phyloP scores from a whole-genome alignment of 108 stramenopile genomes.

The Bacterosira constricta region DNA sequence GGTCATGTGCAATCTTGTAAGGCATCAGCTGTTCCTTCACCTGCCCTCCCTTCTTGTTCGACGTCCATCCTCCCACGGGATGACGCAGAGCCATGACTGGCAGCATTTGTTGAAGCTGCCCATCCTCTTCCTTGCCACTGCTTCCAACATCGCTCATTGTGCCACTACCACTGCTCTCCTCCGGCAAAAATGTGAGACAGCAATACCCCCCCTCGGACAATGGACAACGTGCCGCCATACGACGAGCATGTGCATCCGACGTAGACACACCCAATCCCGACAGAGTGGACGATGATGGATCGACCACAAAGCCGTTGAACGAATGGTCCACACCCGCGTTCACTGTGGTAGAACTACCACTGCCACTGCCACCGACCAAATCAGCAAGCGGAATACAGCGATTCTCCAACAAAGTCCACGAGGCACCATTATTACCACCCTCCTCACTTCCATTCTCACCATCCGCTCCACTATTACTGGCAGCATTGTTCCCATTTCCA shows the following conservation, averaged over 20 bases:
- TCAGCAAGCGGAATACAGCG: constrained; percentile 34
- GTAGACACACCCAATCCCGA: neutral
- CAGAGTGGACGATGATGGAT: constrained; percentile 11
- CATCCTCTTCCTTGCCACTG: neutral
- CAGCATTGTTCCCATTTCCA: neutral
- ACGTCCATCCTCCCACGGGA: constrained; percentile 38
- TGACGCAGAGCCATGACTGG: constrained; percentile 50
- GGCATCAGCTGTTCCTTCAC: constrained; percentile 12
- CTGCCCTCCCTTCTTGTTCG: neutral
- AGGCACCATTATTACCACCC: neutral
- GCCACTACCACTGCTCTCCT: neutral
- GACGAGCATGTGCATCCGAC: constrained; percentile 16
- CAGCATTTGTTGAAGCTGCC: neutral
- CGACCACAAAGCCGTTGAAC: neutral
- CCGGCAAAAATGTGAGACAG: constrained; percentile 35
- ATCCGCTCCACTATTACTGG: neutral
- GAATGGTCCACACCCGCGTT: neutral
- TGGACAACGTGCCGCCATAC: constrained; percentile 31
- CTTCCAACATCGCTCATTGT: neutral
- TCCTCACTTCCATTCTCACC: neutral
- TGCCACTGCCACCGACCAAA: neutral
- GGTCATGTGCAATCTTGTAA: constrained; percentile 19
- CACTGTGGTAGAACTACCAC: neutral
- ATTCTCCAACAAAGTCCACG: constrained; percentile 42
- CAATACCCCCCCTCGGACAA: constrained; percentile 47